Conservation (phyloP, 1,284 basidiomycete genomes). For the Tausonia pullulans region DNA sequence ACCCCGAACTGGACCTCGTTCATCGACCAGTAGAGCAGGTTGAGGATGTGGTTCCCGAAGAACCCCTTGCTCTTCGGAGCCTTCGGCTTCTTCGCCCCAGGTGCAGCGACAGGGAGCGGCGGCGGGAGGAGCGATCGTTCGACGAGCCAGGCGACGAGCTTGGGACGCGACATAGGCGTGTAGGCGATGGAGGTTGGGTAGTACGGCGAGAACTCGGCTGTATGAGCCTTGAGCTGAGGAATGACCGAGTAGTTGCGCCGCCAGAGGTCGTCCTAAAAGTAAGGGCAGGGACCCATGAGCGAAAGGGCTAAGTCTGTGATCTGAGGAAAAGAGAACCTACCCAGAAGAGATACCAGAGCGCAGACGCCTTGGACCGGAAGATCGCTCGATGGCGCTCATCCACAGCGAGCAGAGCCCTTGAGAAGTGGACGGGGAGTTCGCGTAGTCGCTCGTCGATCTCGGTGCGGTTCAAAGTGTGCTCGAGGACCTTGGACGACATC, state of each 20-base stretch:
- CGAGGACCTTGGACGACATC: constrained; percentile 41
- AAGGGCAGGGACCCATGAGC: too few species aligned
- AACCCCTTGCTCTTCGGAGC: background rate
- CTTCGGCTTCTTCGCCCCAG: background rate
- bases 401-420: constrained; percentile 41
- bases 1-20: constrained; percentile 7
- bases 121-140: constrained; percentile 44
- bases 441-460: constrained; percentile 36
- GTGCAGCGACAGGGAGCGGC: background rate
- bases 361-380: constrained; percentile 43
- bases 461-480: constrained; percentile 47
- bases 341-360: constrained; percentile 77
- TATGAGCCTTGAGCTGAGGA: constrained; percentile 40
- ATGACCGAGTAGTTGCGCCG: constrained; percentile 52
- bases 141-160: constrained; percentile 52
- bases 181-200: constrained; percentile 66
- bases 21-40: constrained; percentile 2
- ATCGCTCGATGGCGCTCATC: constrained; percentile 51
- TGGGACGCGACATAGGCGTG: constrained; percentile 53
- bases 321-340: constrained; percentile 34
- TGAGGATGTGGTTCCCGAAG: constrained; percentile 9
- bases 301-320: too few species aligned
- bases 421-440: background rate
- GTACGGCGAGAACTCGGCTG: constrained; percentile 57
- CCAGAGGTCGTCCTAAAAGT: constrained; percentile 55